Base-by-base conservation (phyloP, 2,329 filamentous ascomycete genomes). In the Chalaropsis ovoidea region DNA sequence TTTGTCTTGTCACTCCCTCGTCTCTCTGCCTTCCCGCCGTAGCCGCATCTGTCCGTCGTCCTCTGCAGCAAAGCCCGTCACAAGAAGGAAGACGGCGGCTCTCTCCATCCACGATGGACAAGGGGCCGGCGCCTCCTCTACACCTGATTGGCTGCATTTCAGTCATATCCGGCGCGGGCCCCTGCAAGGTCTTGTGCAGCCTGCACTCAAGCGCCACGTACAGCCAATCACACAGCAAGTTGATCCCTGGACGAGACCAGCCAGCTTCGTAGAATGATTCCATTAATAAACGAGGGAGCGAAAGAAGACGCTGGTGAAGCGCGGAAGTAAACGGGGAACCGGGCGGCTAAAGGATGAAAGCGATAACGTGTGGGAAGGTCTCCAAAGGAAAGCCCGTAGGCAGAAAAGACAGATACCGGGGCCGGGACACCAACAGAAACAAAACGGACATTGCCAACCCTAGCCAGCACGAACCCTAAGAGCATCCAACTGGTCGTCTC, bases 211-310 rank as follows among this genome's bases (percentile, higher is more conserved):
- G 54, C 54, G 54, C 54, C 27, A 58, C n/a, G 31, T 17, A 17
- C 54, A 39, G 54, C 54, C 54, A 58, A 58, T 58, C 54, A 58
- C 15, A 10, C 27, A 61, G n/a, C 60, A 61, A 19, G 43, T 47
- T 47, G 15, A n/a, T 47, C 43, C 15, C 5, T n/a, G 43, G 10
- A n/a, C 13, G 17, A 4, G 42, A 43, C 42, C 42, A 10, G 42
- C 13, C 17, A n/a, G 13, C 17, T 43, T 43, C 4, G 17, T 13
- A 43, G 13, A 43, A 43, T 43, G 42, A 31, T 56, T 56, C 52
- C 27, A 56, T 56, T 56, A 56, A 56, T 56, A 56, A 17, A 27
- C 7, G 11, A 31, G 27, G 6, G 27, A 56, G 22, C 19, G 10
- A 49, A 31, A 31, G 31, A 31, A 31, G 31, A 31, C 31, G 31